These are phyloP conservation scores for Pseudoturritis turrita DNA, from an alignment of 345 rosid species.

Conservation along the genomic window DNA sequence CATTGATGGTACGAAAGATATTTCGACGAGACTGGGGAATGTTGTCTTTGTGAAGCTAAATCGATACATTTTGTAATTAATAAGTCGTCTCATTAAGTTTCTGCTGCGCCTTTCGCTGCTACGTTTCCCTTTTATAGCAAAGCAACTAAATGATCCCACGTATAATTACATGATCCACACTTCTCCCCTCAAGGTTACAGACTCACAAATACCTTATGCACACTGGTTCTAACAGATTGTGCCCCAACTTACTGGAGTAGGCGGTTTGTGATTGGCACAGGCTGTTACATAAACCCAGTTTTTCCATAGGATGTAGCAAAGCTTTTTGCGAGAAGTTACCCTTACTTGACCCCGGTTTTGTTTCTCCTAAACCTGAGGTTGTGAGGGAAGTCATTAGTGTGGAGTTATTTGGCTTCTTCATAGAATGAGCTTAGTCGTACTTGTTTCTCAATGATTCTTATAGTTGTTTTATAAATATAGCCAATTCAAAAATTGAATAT, in stretches of 20 bases:
- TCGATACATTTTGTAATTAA: constrained; percentile 48
- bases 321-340: constrained; percentile 58
- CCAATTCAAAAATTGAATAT: too few species aligned
- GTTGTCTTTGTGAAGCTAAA: constrained; percentile 61
- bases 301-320: constrained; percentile 84
- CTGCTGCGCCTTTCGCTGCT: constrained; percentile 64
- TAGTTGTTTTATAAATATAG: too few species aligned
- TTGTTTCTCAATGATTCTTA: too few species aligned
- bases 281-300: constrained; percentile 91
- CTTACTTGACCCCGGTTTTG: constrained; percentile 22
- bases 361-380: background rate
- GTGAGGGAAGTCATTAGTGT: background rate
- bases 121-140: constrained; percentile 53
- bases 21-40: constrained; percentile 54
- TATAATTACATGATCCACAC: constrained; percentile 90
- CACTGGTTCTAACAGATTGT: constrained; percentile 84
- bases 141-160: constrained; percentile 62
- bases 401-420: background rate
- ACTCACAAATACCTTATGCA: constrained; percentile 38
- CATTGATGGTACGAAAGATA: constrained; percentile 56
- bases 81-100: constrained; percentile 54
- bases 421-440: too few species aligned
- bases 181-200: constrained; percentile 47
- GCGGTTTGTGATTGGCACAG: constrained; percentile 72
- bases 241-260: constrained; percentile 64